These are phyloP conservation scores for Apiotrichum montevideense DNA, from an alignment of 1,284 basidiomycete genomes.

Conservation along the genomic window DNA sequence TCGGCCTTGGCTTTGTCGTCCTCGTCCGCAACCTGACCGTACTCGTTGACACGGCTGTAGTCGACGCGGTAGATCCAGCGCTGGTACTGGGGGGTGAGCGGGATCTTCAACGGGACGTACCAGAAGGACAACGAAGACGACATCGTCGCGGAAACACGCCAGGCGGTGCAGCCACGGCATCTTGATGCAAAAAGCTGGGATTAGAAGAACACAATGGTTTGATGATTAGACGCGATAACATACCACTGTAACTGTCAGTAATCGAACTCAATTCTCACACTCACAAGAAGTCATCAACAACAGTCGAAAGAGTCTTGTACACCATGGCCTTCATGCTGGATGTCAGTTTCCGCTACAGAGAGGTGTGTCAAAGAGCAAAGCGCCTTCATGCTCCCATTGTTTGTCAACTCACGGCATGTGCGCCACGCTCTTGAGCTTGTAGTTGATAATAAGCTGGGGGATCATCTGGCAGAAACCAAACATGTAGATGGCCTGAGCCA, in stretches of 20 bases:
- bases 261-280: not conserved
- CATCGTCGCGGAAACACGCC: constrained; percentile 66
- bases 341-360: not conserved
- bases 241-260: too few species aligned
- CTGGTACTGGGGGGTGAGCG: constrained; percentile 44
- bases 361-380: too few species aligned
- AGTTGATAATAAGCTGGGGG: constrained; percentile 84
- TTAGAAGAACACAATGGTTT: constrained; percentile 25
- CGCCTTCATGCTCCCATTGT: too few species aligned
- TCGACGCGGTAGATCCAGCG: constrained; percentile 95
- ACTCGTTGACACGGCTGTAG: constrained; percentile 89
- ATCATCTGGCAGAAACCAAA: constrained; percentile 95
- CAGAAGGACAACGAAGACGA: constrained; percentile 59
- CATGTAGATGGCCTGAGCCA: constrained; percentile 55
- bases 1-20: constrained; percentile 28
- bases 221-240: too few species aligned
- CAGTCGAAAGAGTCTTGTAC: constrained; percentile 66
- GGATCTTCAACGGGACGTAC: constrained; percentile 12
- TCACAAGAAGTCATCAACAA: constrained; percentile 86
- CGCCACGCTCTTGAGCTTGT: constrained; percentile 73
- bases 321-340: constrained; percentile 83
- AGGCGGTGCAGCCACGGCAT: constrained; percentile 84
- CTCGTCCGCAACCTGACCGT: constrained; percentile 65
- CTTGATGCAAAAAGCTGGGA: constrained; percentile 60
- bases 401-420: constrained; percentile 37